Conservation (phyloP, 1,284 basidiomycete species). For the Trametes polyzona region DNA sequence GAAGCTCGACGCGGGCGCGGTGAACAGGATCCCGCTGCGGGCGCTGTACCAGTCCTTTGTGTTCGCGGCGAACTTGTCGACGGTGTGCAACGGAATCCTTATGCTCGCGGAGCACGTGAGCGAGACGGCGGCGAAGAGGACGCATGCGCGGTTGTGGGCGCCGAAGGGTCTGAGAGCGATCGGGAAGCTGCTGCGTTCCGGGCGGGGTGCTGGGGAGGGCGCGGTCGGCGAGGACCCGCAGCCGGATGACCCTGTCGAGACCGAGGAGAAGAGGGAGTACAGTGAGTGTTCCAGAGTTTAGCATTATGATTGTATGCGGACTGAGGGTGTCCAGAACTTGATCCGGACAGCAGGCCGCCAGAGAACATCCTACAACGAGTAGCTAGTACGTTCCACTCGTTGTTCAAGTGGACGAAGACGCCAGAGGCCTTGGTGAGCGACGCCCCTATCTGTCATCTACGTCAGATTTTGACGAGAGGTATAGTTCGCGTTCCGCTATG, state of each 20-base stretch:
- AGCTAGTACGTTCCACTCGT: conserved; percentile 39
- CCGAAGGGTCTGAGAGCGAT: conserved; percentile 52
- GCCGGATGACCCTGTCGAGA: conserved; percentile 33
- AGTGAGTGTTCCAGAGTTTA: conserved; percentile 35
- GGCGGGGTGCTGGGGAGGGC: conserved; percentile 33
- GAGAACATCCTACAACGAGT: conserved; percentile 45
- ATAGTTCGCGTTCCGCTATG: conserved; percentile 62
- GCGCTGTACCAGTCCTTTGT: conserved; percentile 52
- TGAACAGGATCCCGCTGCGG: conserved; percentile 39
- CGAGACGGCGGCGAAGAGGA: conserved; percentile 43
- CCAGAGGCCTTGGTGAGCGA: conserved; percentile 46
- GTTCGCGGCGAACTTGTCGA: conserved; percentile 49
- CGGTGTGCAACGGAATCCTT: conserved; percentile 47
- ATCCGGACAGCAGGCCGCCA: conserved; percentile 54
- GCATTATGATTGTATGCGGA: neutral
- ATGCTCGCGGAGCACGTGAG: conserved; percentile 48
- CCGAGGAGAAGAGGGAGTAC: conserved; percentile 35
- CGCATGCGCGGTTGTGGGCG: conserved; percentile 50
- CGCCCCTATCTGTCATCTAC: neutral
- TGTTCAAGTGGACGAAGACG: conserved; percentile 48
- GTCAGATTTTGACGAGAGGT: neutral
- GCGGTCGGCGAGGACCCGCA: conserved; percentile 43
- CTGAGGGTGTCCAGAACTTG: conserved; percentile 36
- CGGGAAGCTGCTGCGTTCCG: conserved; percentile 40
- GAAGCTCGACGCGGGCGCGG: conserved; percentile 11